Conservation (phyloP, 306 rosid genomes). For the Macrotyloma uniflorum region DNA sequence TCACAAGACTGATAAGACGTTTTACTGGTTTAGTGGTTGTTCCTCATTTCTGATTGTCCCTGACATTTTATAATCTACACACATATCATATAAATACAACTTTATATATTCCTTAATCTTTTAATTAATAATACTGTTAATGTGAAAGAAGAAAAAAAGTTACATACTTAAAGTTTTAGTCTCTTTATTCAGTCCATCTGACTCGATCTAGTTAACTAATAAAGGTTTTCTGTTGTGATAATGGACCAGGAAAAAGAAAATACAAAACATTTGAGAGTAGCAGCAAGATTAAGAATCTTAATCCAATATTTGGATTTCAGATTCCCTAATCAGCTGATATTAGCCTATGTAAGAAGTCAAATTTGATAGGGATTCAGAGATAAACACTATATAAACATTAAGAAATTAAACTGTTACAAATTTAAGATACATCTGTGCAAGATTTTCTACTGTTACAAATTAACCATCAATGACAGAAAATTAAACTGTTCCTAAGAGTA, state of each 20-base stretch:
- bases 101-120: background rate
- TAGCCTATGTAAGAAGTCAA: background rate
- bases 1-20: constrained; percentile 16
- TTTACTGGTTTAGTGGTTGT: background rate
- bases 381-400: too few relatives aligned
- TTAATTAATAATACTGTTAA: background rate
- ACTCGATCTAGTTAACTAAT: too few relatives aligned
- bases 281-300: too few relatives aligned
- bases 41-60: background rate
- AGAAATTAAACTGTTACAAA: too few relatives aligned
- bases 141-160: background rate
- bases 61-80: too few relatives aligned
- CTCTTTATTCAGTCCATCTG: background rate
- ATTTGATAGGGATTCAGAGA: background rate
- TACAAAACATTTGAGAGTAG: background rate
- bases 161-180: background rate
- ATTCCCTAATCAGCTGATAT: too few relatives aligned
- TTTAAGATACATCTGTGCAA: too few relatives aligned
- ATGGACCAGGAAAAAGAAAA: background rate
- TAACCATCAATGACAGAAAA: too few relatives aligned
- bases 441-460: too few relatives aligned
- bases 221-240: background rate
- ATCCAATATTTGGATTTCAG: too few relatives aligned
- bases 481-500: too few relatives aligned
- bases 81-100: background rate